These are phyloP conservation scores for Hansenula sp. DNA, from an alignment of 1,139 yeast genomes.

Conservation along the genomic window DNA sequence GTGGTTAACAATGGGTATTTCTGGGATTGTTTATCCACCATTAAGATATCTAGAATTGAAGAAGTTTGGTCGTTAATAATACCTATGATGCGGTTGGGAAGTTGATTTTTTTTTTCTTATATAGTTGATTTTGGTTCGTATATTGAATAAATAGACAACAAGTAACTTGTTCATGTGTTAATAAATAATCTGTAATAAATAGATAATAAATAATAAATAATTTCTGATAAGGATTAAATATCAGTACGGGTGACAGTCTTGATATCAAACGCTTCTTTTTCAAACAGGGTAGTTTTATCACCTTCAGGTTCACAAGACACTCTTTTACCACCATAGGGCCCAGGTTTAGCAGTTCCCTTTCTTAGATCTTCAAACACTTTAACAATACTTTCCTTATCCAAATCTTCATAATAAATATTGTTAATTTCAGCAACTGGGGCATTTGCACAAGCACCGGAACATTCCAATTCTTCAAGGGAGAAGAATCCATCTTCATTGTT, in stretches of 20 bases:
- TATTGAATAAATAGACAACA: slow-evolving; percentile 4
- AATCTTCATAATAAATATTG: slow-evolving; percentile 82
- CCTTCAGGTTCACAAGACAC: slow-evolving; percentile 73
- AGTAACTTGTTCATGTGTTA: not conserved
- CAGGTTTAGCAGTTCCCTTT: slow-evolving; percentile 59
- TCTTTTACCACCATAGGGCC: slow-evolving; percentile 65
- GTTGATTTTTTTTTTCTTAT: not conserved
- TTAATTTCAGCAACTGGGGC: slow-evolving; percentile 87
- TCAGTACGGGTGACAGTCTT: slow-evolving; percentile 56
- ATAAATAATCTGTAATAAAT: not conserved
- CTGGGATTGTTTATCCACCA: slow-evolving; percentile 61
- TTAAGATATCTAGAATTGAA: slow-evolving; percentile 62
- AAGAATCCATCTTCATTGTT: slow-evolving; percentile 75
- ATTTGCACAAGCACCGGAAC: slow-evolving; percentile 90
- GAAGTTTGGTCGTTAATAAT: slow-evolving; percentile 35
- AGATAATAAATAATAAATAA: slow-evolving; percentile 2
- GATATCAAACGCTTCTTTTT: slow-evolving; percentile 64
- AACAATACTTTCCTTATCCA: slow-evolving; percentile 64
- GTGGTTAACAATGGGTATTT: slow-evolving; percentile 74
- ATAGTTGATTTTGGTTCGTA: not conserved
- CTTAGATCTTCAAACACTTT: slow-evolving; percentile 61
- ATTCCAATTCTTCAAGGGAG: slow-evolving; percentile 85
- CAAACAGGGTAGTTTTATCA: slow-evolving; percentile 62
- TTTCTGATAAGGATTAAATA: slow-evolving; percentile 13
- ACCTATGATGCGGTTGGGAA: no score